phyloP scores from a whole-genome alignment of 176 grass and related monocot genomes.

The Chloris gayana region DNA sequence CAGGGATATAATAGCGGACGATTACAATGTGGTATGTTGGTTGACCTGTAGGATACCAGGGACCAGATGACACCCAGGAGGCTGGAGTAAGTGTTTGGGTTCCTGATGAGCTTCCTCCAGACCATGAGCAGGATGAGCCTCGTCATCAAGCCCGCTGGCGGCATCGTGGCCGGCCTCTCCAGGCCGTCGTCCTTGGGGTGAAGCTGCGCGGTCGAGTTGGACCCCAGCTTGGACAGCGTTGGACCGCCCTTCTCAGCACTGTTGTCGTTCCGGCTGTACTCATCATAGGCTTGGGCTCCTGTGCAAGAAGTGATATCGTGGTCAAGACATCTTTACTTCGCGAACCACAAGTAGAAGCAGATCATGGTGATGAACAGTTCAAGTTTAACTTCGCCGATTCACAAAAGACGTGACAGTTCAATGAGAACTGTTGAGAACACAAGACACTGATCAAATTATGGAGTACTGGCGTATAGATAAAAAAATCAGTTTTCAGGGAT shows the following conservation, averaged over 20 bases:
- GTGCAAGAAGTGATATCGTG: neutral
- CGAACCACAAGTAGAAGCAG: neutral
- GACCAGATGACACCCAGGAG: slow-evolving; percentile 91
- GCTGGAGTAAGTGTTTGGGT: slow-evolving; percentile 94
- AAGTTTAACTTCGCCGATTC: neutral
- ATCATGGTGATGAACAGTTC: neutral
- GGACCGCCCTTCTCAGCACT: slow-evolving; percentile 57
- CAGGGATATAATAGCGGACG: neutral
- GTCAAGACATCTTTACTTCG: neutral
- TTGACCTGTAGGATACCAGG: slow-evolving; percentile 82
- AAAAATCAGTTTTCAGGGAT: neutral
- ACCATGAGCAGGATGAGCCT: slow-evolving; percentile 97
- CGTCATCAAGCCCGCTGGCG: slow-evolving; percentile 85
- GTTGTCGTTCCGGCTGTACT: slow-evolving; percentile 65
- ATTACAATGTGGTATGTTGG: neutral
- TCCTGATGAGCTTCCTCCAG: slow-evolving; percentile 93
- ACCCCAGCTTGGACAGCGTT: slow-evolving; percentile 73
- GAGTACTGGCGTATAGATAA: neutral
- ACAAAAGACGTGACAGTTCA: neutral
- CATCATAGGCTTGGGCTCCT: slow-evolving; percentile 60
- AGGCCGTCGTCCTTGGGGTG: slow-evolving; percentile 67
- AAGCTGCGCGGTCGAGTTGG: slow-evolving; percentile 83
- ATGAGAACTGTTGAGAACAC: neutral
- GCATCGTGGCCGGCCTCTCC: slow-evolving; percentile 56
- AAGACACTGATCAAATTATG: neutral